Base-by-base conservation (phyloP, 129 eudicot genomes). In the Flaveria trinervia region DNA sequence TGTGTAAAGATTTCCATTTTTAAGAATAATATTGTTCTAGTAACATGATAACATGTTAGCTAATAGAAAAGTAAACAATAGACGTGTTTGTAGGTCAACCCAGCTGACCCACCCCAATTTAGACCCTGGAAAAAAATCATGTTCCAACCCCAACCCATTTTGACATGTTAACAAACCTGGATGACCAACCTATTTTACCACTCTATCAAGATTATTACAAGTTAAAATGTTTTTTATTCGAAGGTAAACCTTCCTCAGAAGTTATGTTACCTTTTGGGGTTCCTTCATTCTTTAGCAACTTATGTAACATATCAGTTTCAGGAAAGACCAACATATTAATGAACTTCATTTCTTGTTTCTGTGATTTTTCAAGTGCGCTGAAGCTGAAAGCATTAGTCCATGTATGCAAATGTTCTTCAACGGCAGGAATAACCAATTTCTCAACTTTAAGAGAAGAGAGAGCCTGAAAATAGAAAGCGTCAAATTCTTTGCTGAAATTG, bases 301-400 rank as follows among this genome's bases (percentile, higher is more conserved):
- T 92, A 68, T 85, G 94, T 71, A 92, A 75, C 96, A 92, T 84
- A 85, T 92, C 98, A 17, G 93, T 88, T 70, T 96, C 96, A 14
- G 98, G 98, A 79, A 92, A 90, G 30, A 87, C 96, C 86, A 92
- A 88, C 90, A 92, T 86, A 77, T 92, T 92, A 73, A 88, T 10
- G 52, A 80, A 80, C 82, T 80, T 88, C 80, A 88, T 83, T 82
- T 90, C 96, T 71, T 82, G 82, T 85, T 84, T 90, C 76, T 74
- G 79, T 26, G 72, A 70, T 43, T 84, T 88, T 74, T 84, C 83
- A 23, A 90, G 83, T 28, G 84, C 79, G 67, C 74, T 74, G 83
- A 92, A 92, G 16, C 86, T 85, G 49, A 92, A 90, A 74, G 75
- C 89, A 52, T 49, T 28, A 56, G 90, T 92, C 98, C 98, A 92